These are phyloP conservation scores for Penicillium coprophilum DNA, from an alignment of 495 filamentous ascomycete genomes.

Conservation along the genomic window DNA sequence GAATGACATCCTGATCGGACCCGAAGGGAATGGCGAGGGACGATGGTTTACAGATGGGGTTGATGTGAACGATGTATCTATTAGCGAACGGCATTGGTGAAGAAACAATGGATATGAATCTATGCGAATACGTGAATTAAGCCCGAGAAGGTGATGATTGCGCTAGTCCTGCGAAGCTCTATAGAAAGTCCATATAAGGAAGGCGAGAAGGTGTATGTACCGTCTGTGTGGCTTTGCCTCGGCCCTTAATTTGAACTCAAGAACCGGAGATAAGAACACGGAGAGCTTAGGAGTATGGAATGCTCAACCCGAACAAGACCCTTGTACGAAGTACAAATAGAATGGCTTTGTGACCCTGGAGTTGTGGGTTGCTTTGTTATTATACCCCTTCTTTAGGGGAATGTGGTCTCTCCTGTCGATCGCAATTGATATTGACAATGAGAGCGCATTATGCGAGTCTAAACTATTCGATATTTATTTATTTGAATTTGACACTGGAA, in stretches of 20 bases:
- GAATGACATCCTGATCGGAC: constrained; percentile 72
- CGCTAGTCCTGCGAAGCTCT: not conserved
- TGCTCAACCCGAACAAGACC: not conserved
- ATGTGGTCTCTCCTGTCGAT: constrained; percentile 4
- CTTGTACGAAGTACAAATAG: not conserved
- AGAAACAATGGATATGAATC: not conserved
- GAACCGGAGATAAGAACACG: not conserved
- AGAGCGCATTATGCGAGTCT: not conserved
- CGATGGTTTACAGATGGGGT: constrained; percentile 64
- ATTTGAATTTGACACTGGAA: not conserved
- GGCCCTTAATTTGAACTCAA: not conserved
- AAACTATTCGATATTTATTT: not conserved
- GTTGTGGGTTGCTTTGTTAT: constrained; percentile 7
- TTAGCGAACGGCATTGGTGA: constrained; percentile 76
- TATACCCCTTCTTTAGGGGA: constrained; percentile 20
- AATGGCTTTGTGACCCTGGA: not conserved
- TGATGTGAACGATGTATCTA: constrained; percentile 71
- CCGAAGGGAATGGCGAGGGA: constrained; percentile 46
- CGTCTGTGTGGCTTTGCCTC: not conserved
- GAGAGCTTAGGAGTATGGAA: not conserved
- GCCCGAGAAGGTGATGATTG: not conserved
- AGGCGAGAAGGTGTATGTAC: not conserved
- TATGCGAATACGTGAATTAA: not conserved
- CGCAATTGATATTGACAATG: not conserved
- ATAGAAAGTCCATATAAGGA: not conserved